Percentiles rank a stretch among this genome's conserved stretches.
These are phyloP conservation scores for Monascus purpureus DNA, from an alignment of 495 filamentous ascomycete species.

Conservation along the genomic window DNA sequence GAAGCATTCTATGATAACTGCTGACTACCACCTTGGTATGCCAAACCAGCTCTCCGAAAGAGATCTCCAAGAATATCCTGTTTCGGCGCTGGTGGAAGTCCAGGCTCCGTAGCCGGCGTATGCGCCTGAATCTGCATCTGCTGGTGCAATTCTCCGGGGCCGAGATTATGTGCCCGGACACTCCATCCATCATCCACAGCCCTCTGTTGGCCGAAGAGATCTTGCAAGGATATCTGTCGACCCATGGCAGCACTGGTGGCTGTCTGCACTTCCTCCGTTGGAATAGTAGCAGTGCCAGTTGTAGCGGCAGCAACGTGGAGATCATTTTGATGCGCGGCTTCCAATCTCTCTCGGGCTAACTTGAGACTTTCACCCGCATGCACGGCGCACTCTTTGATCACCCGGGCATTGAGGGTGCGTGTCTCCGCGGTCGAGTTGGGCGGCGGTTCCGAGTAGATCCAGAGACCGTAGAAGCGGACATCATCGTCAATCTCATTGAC, in stretches of 20 bases:
- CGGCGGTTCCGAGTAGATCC: constrained; percentile 48
- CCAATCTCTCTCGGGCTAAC: constrained; percentile 25
- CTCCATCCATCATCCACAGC: constrained; percentile 38
- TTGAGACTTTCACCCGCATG: constrained; percentile 34
- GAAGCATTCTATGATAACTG: constrained; percentile 1
- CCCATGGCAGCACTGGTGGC: constrained; percentile 31
- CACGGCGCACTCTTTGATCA: constrained; percentile 40
- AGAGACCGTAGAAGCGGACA: constrained; percentile 41
- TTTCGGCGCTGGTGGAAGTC: constrained; percentile 8
- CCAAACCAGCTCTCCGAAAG: constrained; percentile 29
- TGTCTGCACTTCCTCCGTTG: constrained; percentile 18
- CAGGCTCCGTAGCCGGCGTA: constrained; percentile 1
- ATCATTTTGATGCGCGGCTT: constrained; percentile 25
- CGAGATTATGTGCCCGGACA: constrained; percentile 28
- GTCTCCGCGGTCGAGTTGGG: constrained; percentile 39
- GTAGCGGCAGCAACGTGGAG: constrained; percentile 22
- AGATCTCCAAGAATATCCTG: constrained; percentile 27
- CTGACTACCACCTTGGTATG: constrained; percentile 15
- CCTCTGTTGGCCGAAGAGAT: constrained; percentile 42
- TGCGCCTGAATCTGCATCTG: constrained; percentile 3
- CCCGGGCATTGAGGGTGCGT: constrained; percentile 32
- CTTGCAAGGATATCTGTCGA: constrained; percentile 37
- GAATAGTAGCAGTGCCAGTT: constrained; percentile 13
- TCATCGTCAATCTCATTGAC: too few species aligned
- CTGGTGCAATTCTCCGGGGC: constrained; percentile 7